Base-by-base conservation (phyloP, 371 early-diverging fungal species). In the Mucor mucedo region DNA sequence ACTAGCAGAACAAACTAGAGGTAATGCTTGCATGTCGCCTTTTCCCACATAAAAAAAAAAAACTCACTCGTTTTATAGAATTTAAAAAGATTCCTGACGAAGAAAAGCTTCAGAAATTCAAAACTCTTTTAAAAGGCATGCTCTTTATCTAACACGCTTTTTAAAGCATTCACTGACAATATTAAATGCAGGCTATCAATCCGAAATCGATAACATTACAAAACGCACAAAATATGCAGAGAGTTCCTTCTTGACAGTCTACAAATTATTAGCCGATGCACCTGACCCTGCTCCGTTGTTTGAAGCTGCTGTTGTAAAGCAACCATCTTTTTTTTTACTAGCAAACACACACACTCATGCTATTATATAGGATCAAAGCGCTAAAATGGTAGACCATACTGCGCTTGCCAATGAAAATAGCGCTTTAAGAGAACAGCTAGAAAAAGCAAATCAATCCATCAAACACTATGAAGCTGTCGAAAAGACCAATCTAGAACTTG, bases 191-290 rank as follows among this genome's bases (percentile, higher is more conserved):
- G 93, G 88, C 4, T 96, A 95, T 76, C 96, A 96, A 69, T 69
- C 81, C 60, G 97, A 97, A 72, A 97, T 97, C 59, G 97, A 97
- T 68, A 80, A 79, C 47, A 84, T 97, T 58, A 94, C 95, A 6
- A 89, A 88, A 61, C 80, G 95, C 49, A 89, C 91, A 44, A 95
- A 95, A 73, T 84, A 77, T 52, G 87, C 94, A n/a, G 94, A 96
- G 62, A 89, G 86, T 55, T 85, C 88, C 10, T 95, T 95, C 68
- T 73, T 96, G 52, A 82, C 83, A 33, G 73, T 95, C 14, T 95
- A 93, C 78, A 90, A 92, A 62, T 63, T 86, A 11, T 75, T 95
- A 7, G 88, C 89, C 6, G 92, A 93, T 47, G 92, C 92, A 9
- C 95, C 97, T 1, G 95, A 96, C 74, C 97, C 96, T 4, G 87